Evolutionary conservation across 768 basidiomycete species (phyloP).

Genomic region (Pisolithus orientalis): DNA sequence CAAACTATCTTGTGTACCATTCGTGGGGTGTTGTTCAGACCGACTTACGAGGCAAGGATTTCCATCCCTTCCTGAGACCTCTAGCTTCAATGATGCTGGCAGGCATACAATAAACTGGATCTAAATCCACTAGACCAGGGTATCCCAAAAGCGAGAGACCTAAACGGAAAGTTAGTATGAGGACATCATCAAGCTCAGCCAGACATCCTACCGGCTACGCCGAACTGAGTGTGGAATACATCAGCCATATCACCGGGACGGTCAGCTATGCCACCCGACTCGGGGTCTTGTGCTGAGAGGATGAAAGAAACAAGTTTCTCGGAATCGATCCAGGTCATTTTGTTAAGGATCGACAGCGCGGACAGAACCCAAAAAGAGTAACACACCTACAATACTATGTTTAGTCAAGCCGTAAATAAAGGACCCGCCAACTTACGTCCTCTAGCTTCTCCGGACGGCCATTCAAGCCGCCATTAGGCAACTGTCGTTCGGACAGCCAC

Average conservation of each 20-base stretch:
- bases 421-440: slow-evolving; percentile 54
- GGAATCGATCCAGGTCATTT: slow-evolving; percentile 81
- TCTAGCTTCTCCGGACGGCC: slow-evolving; percentile 97
- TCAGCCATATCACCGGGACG: slow-evolving; percentile 90
- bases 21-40: not conserved
- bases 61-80: slow-evolving; percentile 56
- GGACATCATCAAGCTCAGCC: not conserved
- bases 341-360: slow-evolving; percentile 75
- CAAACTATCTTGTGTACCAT: too few relatives aligned
- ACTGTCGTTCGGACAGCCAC: slow-evolving; percentile 93
- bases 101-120: slow-evolving; percentile 97
- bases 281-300: slow-evolving; percentile 82
- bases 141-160: slow-evolving; percentile 88
- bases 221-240: slow-evolving; percentile 96
- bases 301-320: slow-evolving; percentile 78
- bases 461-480: slow-evolving; percentile 90
- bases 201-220: slow-evolving; percentile 61
- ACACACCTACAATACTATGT: slow-evolving; percentile 62
- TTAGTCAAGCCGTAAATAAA: not conserved
- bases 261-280: slow-evolving; percentile 91
- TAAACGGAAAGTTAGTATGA: slow-evolving; percentile 16
- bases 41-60: slow-evolving; percentile 24
- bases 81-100: slow-evolving; percentile 59
- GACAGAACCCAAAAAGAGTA: slow-evolving; percentile 98
- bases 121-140: slow-evolving; percentile 75